Base-by-base conservation (phyloP, 2,329 filamentous ascomycete genomes). In the Sphaceloma murrayae region DNA sequence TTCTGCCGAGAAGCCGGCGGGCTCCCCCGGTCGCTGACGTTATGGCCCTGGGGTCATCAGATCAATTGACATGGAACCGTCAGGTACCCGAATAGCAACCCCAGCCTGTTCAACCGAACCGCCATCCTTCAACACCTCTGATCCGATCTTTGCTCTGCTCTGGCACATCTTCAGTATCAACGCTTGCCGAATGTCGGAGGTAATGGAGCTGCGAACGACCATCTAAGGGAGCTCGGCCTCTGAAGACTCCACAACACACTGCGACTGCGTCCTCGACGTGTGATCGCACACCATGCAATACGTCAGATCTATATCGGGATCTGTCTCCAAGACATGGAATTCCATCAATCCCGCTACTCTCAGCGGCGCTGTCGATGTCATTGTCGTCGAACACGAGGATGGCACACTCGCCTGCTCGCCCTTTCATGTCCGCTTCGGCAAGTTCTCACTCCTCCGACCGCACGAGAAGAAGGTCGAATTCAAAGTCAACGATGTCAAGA, bases 381-480 rank as follows among this genome's bases (percentile, higher is more conserved):
- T 98, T 54, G 89, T 98, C 45, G 87, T 98, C 48, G 87, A 98
- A 65, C 87, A 93, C 54, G 85, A 89, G 60, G 91, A 98, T 73
- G 91, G 77, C 49, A 74, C 74, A 30, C 74, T 96, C 47, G 80
- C 82, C 52, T 98, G 91, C 67, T 96, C 89, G 19, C 91, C 91
- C 39, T 98, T 98, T 65, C 91, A 98, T 64, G 91, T 98, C 53
- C 87, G 91, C 56, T 98, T 98, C 64, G 91, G 91, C 64, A 98
- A 98, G 68, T 96, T 96, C 69, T 94, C 89, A 48, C 74, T 98
- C 29, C 69, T 98, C 57, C 83, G 91, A 16, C 91, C 91, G 0
- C 95, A 81, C 48, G 91, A 98, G 66, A 98, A 98, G 68, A 98
- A 96, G 75, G 91, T 98, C 58, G 88, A 96, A 66, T 98, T 98